A percentile compares a stretch with the other conserved stretches of the same genome.
Evolutionary conservation across 768 basidiomycete species (phyloP).

Genomic region (Leccinum subgranulosum): DNA sequence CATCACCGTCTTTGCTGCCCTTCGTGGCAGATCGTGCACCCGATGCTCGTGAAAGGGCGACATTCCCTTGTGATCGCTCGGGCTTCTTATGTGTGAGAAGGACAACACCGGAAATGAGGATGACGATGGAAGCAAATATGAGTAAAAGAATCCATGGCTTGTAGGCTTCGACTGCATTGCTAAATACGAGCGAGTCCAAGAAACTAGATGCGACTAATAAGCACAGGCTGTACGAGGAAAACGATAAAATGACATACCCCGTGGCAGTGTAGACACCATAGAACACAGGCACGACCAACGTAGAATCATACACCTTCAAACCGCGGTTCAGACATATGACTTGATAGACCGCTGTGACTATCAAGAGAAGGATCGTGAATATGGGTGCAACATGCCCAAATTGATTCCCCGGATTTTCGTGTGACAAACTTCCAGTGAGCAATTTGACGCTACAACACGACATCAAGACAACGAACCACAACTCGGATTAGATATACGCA

Average conservation of each 20-base stretch:
- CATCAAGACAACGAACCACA: conserved; percentile 5
- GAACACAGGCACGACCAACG: conserved; percentile 90
- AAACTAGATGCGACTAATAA: conserved; percentile 37
- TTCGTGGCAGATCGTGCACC: conserved; percentile 26
- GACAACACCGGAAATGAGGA: conserved; percentile 91
- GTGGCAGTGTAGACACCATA: conserved; percentile 89
- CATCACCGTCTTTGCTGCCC: conserved; percentile 14
- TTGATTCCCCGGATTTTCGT: conserved; percentile 81
- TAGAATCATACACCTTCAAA: conserved; percentile 86
- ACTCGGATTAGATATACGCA: conserved; percentile 12
- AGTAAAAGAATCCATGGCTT: conserved; percentile 85
- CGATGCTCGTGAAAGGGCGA: conserved; percentile 24
- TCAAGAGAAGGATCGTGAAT: conserved; percentile 62
- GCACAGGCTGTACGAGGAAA: not conserved
- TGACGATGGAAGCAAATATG: conserved; percentile 80
- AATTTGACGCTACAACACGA: conserved; percentile 64
- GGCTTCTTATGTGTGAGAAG: conserved; percentile 92
- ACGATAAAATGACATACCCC: conserved; percentile 49
- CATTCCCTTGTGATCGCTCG: conserved; percentile 40
- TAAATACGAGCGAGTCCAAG: conserved; percentile 72
- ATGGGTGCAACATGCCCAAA: conserved; percentile 81
- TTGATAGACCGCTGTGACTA: conserved; percentile 78
- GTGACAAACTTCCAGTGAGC: conserved; percentile 71
- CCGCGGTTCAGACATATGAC: conserved; percentile 91
- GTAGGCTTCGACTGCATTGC: conserved; percentile 82